A percentile compares a stretch with the other conserved stretches of the same genome.
Evolutionary conservation across 176 grass and related monocot species (phyloP).

Genomic region (Zea luxurians): DNA sequence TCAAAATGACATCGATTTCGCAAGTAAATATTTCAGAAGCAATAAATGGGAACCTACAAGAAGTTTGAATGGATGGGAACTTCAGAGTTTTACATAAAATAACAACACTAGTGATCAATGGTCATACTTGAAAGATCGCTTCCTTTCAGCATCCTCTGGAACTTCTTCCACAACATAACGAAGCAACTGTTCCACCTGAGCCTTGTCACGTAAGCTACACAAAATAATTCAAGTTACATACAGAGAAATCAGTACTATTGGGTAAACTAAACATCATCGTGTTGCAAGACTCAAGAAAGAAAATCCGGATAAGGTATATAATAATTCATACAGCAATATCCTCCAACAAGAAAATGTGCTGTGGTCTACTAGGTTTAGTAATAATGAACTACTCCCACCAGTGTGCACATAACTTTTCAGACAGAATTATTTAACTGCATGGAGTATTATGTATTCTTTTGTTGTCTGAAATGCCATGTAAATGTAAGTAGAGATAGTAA

Average conservation of each 20-base stretch:
- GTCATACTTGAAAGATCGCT: constrained; percentile 81
- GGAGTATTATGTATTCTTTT: not conserved
- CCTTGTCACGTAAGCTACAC: constrained; percentile 83
- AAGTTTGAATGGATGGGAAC: constrained; percentile 13
- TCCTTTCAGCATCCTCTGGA: constrained; percentile 85
- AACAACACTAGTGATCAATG: constrained; percentile 5
- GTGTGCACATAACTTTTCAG: not conserved
- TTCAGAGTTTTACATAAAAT: constrained; percentile 5
- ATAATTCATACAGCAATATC: not conserved
- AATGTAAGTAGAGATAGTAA: not conserved
- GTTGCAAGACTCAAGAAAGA: not conserved
- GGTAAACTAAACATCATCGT: constrained; percentile 4
- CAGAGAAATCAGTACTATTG: not conserved
- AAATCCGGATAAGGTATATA: not conserved
- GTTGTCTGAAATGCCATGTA: not conserved
- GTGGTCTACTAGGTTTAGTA: not conserved
- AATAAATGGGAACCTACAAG: constrained; percentile 93
- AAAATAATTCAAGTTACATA: constrained; percentile 31
- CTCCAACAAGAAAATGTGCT: not conserved
- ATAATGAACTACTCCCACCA: not conserved
- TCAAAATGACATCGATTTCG: constrained; percentile 94
- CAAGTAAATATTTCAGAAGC: constrained; percentile 99
- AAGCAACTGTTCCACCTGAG: constrained; percentile 94
- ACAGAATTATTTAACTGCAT: not conserved
- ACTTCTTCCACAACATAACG: constrained; percentile 92